Percentiles rank a stretch among this genome's conserved stretches.
Evolutionary conservation across 352 stramenopile genomes (phyloP).

Genomic region (Globisporangium sylvaticum): DNA sequence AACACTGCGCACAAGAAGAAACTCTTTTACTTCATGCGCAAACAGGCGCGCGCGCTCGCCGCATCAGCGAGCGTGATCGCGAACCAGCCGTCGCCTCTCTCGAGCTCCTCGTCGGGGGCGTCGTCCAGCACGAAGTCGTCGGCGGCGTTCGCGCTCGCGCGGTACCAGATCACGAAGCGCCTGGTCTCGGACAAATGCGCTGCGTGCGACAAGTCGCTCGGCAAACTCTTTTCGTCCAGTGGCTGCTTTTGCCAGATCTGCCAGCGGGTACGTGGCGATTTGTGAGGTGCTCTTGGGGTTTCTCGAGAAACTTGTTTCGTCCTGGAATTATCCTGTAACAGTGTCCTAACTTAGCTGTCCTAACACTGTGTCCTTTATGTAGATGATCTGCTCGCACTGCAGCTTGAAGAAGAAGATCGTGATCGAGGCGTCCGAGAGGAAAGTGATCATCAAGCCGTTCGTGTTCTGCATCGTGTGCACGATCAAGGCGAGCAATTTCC

Average conservation of each 20-base stretch:
- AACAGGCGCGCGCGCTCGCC: constrained; percentile 18
- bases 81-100: constrained; percentile 5
- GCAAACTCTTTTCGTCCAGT: constrained; percentile 30
- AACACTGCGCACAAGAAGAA: constrained; percentile 51
- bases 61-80: not conserved
- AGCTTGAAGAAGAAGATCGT: constrained; percentile 47
- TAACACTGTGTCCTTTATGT: constrained; percentile 16
- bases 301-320: not conserved
- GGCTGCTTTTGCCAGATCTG: constrained; percentile 25
- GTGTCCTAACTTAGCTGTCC: not conserved
- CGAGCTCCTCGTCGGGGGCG: not conserved
- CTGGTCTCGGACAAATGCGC: constrained; percentile 21
- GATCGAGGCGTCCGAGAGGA: constrained; percentile 29
- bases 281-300: not conserved
- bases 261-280: not conserved
- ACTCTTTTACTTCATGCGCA: constrained; percentile 37
- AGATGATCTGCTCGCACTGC: constrained; percentile 44
- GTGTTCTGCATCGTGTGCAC: constrained; percentile 39
- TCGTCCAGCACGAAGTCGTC: constrained; percentile 10
- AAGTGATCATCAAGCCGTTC: constrained; percentile 21
- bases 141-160: constrained; percentile 9
- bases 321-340: not conserved
- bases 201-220: constrained; percentile 32
- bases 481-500: constrained; percentile 23
- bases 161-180: constrained; percentile 5